A percentile compares a stretch with the other conserved stretches of the same genome.
Evolutionary conservation across 1,284 basidiomycete genomes (phyloP).

Genomic region (Cryptococcus sp.): DNA sequence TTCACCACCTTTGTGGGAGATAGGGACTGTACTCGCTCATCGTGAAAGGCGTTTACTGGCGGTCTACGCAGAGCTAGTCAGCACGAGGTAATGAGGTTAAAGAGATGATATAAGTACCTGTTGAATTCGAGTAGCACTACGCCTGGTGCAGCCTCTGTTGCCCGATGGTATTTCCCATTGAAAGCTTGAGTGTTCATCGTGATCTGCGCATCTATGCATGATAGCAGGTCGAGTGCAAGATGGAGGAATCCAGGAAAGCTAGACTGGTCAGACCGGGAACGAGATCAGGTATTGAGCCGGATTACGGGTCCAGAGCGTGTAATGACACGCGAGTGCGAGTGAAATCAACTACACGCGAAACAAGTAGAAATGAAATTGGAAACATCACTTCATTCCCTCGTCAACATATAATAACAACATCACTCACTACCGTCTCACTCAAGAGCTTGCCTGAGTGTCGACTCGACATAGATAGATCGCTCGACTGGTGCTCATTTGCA

Average conservation of each 20-base stretch:
- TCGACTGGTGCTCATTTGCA: too few species aligned
- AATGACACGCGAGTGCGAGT: too few species aligned
- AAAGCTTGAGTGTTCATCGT: slow-evolving; percentile 22
- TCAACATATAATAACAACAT: neutral
- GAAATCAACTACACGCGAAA: too few species aligned
- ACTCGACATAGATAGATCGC: too few species aligned
- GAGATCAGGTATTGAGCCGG: too few species aligned
- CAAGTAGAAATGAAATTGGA: too few species aligned
- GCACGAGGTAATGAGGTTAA: neutral
- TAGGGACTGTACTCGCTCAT: slow-evolving; percentile 56
- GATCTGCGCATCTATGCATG: neutral
- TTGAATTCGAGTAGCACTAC: slow-evolving; percentile 52
- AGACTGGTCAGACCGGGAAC: too few species aligned
- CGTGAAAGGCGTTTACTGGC: slow-evolving; percentile 75
- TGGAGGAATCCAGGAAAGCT: too few species aligned
- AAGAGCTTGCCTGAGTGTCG: too few species aligned
- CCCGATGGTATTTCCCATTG: slow-evolving; percentile 39
- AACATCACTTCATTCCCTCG: too few species aligned
- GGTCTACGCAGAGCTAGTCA: slow-evolving; percentile 53
- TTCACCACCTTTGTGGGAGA: neutral
- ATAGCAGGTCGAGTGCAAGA: too few species aligned
- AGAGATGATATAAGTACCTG: slow-evolving; percentile 34
- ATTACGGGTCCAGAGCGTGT: too few species aligned
- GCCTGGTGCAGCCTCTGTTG: slow-evolving; percentile 34
- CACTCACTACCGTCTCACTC: neutral